Base-by-base conservation (phyloP, 176 grass and related monocot genomes). In the Juncus inflexus region DNA sequence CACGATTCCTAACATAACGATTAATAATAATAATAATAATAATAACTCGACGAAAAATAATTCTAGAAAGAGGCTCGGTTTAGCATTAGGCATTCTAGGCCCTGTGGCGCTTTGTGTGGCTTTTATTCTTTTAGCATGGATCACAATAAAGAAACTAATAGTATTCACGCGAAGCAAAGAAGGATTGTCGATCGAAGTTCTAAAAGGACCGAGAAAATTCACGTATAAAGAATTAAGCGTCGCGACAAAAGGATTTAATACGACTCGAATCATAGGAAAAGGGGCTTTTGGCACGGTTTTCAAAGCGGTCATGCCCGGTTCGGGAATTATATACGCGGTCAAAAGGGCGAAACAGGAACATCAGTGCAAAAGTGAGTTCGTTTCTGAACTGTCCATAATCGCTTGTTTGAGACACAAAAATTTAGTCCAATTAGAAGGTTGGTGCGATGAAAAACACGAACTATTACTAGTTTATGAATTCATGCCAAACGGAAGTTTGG, bases 381-480 rank as follows among this genome's bases (percentile, higher is more conserved):
- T 91, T 5, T 77, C 82, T 0, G 91, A 96, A 84, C 74, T 96
- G 7, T 86, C 79, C 12, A 81, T 83, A 37, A 96, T 96, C 50
- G 92, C 87, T 38, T 83, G 87, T 66, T 76, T 96, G 19, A 78
- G 92, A 2, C 92, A 91, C 79, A 91, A 91, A 81, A 96, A 96
- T 66, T 55, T 96, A 1, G 82, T 91, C n/a, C 92, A 86, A 73
- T 82, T 91, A 0, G 82, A 89, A 47, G 91, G 87, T 4, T 96
- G 92, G 87, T 96, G 92, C 66, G 77, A 85, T 35, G 87, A 89
- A 0, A 88, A 81, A 50, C 81, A 80, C 7, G 87, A 96, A 69
- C 49, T 96, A 36, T 67, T 90, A 41, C 81, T 96, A 7, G 91
- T 96, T 5, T 96, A 87, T 50, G 84, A 96, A 82, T 96, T 90